These are phyloP conservation scores for Carex pumila DNA, from an alignment of 176 grass and related monocot genomes.

Conservation along the genomic window DNA sequence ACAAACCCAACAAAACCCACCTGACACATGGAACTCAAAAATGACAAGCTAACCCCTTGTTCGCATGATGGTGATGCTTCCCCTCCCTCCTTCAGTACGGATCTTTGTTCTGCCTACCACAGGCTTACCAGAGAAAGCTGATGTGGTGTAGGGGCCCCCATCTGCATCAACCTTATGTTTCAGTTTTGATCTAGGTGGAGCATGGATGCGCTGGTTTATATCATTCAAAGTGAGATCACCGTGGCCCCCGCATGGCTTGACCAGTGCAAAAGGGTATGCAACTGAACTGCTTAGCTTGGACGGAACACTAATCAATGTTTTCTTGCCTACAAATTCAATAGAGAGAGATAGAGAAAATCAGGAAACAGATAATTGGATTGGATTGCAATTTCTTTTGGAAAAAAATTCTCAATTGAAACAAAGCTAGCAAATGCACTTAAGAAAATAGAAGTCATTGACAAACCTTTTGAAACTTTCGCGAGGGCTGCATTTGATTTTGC, in stretches of 20 bases:
- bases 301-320: constrained; percentile 39
- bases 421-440: background rate
- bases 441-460: background rate
- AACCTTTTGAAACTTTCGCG: constrained; percentile 26
- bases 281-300: constrained; percentile 46
- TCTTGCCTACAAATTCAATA: constrained; percentile 28
- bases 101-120: constrained; percentile 82
- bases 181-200: constrained; percentile 52
- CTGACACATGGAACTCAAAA: background rate
- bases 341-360: background rate
- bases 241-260: constrained; percentile 62
- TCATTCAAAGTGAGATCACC: constrained; percentile 61
- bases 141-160: constrained; percentile 23
- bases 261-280: constrained; percentile 73
- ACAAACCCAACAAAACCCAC: background rate
- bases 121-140: constrained; percentile 76
- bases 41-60: constrained; percentile 42
- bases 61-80: constrained; percentile 85
- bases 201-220: constrained; percentile 67
- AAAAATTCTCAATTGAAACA: background rate
- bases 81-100: constrained; percentile 69
- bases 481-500: constrained; percentile 22
- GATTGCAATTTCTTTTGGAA: background rate
- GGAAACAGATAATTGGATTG: background rate
- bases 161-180: constrained; percentile 51